A percentile compares a stretch with the other conserved stretches of the same genome.
phyloP scores from a whole-genome alignment of 2,329 filamentous ascomycete genomes.

The Septoria petroselini region DNA sequence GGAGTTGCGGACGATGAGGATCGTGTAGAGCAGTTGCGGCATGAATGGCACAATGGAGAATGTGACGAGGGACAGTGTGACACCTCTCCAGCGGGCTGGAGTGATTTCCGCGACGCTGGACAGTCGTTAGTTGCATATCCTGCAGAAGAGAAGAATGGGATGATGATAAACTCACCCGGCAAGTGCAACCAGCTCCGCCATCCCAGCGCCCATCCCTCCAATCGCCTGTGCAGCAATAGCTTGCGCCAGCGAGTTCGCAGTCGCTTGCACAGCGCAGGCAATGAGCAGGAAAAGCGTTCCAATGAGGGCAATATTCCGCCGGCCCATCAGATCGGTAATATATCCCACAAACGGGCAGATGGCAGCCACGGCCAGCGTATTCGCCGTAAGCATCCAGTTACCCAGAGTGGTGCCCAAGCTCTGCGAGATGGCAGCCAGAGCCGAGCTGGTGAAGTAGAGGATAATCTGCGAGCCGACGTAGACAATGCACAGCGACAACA shows the following conservation, averaged over 20 bases:
- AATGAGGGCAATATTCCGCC: constrained; percentile 22
- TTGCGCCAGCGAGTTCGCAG: constrained; percentile 20
- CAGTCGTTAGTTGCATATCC: background rate
- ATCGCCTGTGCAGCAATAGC: constrained; percentile 26
- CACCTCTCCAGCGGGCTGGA: constrained; percentile 25
- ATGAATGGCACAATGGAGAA: constrained; percentile 62
- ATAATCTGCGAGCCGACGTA: constrained; percentile 29
- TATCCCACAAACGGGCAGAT: constrained; percentile 29
- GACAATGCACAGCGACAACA: constrained; percentile 25
- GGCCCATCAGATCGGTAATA: constrained; percentile 26
- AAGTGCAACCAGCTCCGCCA: constrained; percentile 26
- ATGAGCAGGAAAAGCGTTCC: constrained; percentile 24
- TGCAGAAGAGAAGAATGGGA: too few species aligned
- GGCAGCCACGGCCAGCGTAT: constrained; percentile 28
- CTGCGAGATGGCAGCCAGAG: constrained; percentile 18
- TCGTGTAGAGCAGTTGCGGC: constrained; percentile 59
- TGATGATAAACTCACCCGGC: constrained; percentile 28
- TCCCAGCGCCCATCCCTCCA: constrained; percentile 26
- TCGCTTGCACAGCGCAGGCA: constrained; percentile 21
- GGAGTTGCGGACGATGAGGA: constrained; percentile 51
- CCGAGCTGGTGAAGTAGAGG: constrained; percentile 27
- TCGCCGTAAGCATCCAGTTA: constrained; percentile 29
- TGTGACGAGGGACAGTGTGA: constrained; percentile 44
- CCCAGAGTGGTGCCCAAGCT: constrained; percentile 20
- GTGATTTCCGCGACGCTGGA: constrained; percentile 29